Conservation (phyloP, 2,329 filamentous ascomycete genomes). For the Xylogone sp. region DNA sequence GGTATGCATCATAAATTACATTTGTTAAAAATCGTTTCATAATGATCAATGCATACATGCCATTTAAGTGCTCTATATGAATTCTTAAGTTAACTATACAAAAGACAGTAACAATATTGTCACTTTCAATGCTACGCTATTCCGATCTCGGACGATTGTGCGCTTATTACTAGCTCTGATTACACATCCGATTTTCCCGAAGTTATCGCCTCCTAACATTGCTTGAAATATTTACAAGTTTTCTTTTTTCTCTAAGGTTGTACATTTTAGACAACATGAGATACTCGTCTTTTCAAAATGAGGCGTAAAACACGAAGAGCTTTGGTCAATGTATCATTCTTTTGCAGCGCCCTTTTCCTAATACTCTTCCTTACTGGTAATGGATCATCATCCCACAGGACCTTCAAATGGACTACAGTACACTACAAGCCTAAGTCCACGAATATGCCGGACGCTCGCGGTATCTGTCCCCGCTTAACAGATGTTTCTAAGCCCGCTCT, state of each 20-base stretch:
- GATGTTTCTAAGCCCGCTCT: constrained; percentile 37
- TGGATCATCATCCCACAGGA: constrained; percentile 26
- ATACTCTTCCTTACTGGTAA: constrained; percentile 32
- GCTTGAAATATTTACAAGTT: not conserved
- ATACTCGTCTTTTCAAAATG: constrained; percentile 24
- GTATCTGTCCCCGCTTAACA: constrained; percentile 38
- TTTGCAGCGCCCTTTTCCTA: constrained; percentile 28
- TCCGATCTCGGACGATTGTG: too few species aligned
- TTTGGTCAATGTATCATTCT: constrained; percentile 31
- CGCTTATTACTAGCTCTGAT: not conserved
- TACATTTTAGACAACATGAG: not conserved
- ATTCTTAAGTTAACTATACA: too few species aligned
- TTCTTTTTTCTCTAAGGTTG: not conserved
- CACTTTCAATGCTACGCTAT: too few species aligned
- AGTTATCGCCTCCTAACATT: not conserved
- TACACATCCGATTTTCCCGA: not conserved
- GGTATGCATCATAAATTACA: too few species aligned
- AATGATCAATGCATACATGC: too few species aligned
- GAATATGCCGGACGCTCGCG: constrained; percentile 31
- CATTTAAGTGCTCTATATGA: too few species aligned
- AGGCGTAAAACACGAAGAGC: constrained; percentile 32
- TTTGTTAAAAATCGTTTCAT: too few species aligned
- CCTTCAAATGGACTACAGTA: constrained; percentile 39
- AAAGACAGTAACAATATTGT: too few species aligned
- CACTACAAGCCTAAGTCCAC: constrained; percentile 35